Evolutionary conservation across 257 asterid genomes (phyloP).

Genomic region (Primulina eburnea): DNA sequence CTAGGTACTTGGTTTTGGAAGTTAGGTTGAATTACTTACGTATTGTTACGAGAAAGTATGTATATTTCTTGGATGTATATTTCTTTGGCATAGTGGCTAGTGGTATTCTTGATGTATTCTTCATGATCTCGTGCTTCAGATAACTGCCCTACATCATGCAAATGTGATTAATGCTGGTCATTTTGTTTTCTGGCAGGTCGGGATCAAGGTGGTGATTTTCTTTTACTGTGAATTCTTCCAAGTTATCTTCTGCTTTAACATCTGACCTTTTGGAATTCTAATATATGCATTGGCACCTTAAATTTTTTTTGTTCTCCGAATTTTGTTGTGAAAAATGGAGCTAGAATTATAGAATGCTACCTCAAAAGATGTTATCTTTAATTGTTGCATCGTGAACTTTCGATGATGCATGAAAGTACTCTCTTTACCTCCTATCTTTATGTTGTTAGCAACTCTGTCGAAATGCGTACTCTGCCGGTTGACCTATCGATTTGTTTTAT

Average conservation of each 20-base stretch:
- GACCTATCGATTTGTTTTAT: not conserved
- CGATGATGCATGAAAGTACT: constrained; percentile 36
- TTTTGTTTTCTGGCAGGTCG: constrained; percentile 59
- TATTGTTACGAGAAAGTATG: not conserved
- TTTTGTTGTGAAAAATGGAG: constrained; percentile 57
- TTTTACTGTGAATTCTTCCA: constrained; percentile 34
- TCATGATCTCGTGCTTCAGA: not conserved
- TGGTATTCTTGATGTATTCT: not conserved
- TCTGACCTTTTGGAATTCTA: constrained; percentile 50
- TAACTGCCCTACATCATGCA: not conserved
- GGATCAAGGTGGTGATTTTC: constrained; percentile 70
- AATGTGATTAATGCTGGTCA: constrained; percentile 19
- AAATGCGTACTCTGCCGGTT: constrained; percentile 7
- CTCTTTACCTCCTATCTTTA: constrained; percentile 15
- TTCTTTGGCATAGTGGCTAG: not conserved
- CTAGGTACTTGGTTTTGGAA: no score
- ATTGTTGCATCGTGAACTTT: constrained; percentile 32
- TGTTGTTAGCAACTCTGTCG: constrained; percentile 25
- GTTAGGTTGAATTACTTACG: not conserved
- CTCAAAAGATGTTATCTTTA: constrained; percentile 30
- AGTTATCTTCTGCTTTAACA: constrained; percentile 30
- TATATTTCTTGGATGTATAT: not conserved
- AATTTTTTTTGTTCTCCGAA: constrained; percentile 32
- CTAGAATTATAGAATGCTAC: constrained; percentile 36
- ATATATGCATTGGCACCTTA: constrained; percentile 44